Conservation (phyloP, 768 basidiomycete genomes). For the Phaffia australis region DNA sequence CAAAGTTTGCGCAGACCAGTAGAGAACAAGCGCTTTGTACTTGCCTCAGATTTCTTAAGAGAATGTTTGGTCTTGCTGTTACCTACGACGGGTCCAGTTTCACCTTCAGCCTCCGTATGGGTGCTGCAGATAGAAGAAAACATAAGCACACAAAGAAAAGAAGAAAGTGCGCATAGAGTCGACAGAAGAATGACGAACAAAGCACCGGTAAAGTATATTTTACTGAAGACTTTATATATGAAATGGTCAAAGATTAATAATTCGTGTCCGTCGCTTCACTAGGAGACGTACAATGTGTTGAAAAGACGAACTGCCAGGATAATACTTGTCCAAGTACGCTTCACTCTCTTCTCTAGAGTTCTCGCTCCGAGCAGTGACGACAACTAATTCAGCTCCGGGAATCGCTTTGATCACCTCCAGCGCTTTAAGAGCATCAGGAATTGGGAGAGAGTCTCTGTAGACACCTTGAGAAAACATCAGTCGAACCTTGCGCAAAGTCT, state of each 20-base stretch:
- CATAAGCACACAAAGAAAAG: neutral
- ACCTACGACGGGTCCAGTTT: constrained; percentile 10
- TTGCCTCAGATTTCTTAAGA: constrained; percentile 23
- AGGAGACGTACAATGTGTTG: neutral
- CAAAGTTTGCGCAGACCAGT: too few species aligned
- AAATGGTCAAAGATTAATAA: too few species aligned
- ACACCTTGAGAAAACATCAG: constrained; percentile 1
- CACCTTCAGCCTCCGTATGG: constrained; percentile 17
- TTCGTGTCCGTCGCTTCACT: too few species aligned
- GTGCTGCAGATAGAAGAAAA: constrained; percentile 1
- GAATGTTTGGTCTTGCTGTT: neutral
- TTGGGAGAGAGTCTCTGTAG: constrained; percentile 9
- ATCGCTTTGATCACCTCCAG: constrained; percentile 4
- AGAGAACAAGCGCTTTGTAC: neutral
- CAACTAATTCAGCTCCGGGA: constrained; percentile 5
- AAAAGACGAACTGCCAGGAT: constrained; percentile 7
- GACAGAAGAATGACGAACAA: constrained; percentile 1
- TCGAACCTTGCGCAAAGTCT: constrained; percentile 11
- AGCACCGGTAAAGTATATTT: constrained; percentile 22
- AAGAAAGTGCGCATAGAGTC: neutral
- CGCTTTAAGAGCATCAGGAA: constrained; percentile 7
- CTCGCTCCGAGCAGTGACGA: constrained; percentile 22
- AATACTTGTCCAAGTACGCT: constrained; percentile 14
- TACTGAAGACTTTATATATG: neutral
- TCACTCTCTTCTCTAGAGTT: neutral